phyloP scores from a whole-genome alignment of 495 filamentous ascomycete genomes.

The Collariella sp. region DNA sequence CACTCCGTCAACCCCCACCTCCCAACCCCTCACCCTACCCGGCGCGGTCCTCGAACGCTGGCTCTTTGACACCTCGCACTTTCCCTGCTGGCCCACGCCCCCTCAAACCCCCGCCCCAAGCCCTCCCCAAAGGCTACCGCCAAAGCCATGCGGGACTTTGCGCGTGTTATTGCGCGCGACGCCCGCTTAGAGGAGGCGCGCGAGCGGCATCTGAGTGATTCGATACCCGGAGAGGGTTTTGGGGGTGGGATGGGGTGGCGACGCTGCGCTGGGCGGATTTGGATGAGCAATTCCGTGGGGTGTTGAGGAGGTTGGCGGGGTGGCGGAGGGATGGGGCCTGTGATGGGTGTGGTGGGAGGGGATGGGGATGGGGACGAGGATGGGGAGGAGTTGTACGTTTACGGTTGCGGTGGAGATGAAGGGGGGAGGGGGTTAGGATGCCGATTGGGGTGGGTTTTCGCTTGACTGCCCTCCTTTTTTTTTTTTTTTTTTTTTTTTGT shows the following conservation, averaged over 20 bases:
- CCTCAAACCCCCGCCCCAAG: neutral
- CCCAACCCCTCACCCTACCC: constrained; percentile 10
- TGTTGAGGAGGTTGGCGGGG: constrained; percentile 43
- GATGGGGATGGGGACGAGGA: neutral
- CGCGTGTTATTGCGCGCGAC: constrained; percentile 33
- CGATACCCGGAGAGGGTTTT: neutral
- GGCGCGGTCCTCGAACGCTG: constrained; percentile 63
- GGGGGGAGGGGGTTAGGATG: constrained; percentile 48
- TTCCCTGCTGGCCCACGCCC: constrained; percentile 57
- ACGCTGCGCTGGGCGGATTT: constrained; percentile 28
- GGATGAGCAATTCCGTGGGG: constrained; percentile 42
- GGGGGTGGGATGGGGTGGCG: neutral
- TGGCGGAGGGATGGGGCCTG: constrained; percentile 52
- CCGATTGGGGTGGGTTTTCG: constrained; percentile 65
- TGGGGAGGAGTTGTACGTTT: constrained; percentile 57
- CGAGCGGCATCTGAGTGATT: constrained; percentile 5
- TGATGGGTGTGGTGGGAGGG: constrained; percentile 38
- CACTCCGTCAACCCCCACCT: neutral
- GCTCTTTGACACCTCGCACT: constrained; percentile 71
- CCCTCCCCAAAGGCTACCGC: neutral
- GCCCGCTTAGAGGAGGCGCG: constrained; percentile 29
- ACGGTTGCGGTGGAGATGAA: constrained; percentile 80
- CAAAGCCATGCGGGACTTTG: constrained; percentile 30
- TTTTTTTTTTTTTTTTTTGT: neutral
- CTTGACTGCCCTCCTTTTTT: no score